Conservation (phyloP, 1,284 basidiomycete species). For the Veloporphyrellus conicus region DNA sequence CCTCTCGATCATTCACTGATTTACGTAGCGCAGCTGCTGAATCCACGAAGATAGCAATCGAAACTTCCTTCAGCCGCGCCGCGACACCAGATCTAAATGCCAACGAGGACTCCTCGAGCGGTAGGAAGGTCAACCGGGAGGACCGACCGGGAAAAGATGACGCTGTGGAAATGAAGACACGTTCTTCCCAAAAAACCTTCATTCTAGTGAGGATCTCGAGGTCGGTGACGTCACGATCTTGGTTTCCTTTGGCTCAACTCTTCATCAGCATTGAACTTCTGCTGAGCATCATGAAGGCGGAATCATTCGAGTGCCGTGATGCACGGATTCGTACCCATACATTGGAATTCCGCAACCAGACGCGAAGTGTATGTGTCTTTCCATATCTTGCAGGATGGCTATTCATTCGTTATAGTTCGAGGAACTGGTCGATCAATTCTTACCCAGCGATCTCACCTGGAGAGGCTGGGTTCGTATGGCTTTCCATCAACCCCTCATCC, state of each 20-base stretch:
- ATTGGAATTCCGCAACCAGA: constrained; percentile 82
- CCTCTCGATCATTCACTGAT: constrained; percentile 70
- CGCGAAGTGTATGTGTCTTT: constrained; percentile 66
- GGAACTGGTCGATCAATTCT: constrained; percentile 77
- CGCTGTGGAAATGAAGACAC: constrained; percentile 72
- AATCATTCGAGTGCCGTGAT: constrained; percentile 69
- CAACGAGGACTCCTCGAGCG: constrained; percentile 25
- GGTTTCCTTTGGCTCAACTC: constrained; percentile 12
- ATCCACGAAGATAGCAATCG: constrained; percentile 26
- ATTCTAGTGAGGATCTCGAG: constrained; percentile 76
- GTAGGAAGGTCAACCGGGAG: constrained; percentile 20
- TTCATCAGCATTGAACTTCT: constrained; percentile 56
- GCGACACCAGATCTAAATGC: constrained; percentile 19
- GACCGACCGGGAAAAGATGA: constrained; percentile 40
- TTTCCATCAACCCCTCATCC: constrained; percentile 69
- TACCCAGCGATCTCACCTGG: constrained; percentile 72
- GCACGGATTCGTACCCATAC: constrained; percentile 69
- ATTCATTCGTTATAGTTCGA: constrained; percentile 52
- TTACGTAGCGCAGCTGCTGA: constrained; percentile 48
- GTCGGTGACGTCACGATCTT: constrained; percentile 38
- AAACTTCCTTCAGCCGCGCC: constrained; percentile 17
- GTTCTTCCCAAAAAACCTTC: constrained; percentile 79
- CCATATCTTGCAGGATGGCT: constrained; percentile 3
- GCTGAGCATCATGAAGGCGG: constrained; percentile 66
- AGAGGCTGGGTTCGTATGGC: constrained; percentile 79